Evolutionary conservation across 2,329 filamentous ascomycete species (phyloP).

Genomic region (Lasiodiplodia sp.): DNA sequence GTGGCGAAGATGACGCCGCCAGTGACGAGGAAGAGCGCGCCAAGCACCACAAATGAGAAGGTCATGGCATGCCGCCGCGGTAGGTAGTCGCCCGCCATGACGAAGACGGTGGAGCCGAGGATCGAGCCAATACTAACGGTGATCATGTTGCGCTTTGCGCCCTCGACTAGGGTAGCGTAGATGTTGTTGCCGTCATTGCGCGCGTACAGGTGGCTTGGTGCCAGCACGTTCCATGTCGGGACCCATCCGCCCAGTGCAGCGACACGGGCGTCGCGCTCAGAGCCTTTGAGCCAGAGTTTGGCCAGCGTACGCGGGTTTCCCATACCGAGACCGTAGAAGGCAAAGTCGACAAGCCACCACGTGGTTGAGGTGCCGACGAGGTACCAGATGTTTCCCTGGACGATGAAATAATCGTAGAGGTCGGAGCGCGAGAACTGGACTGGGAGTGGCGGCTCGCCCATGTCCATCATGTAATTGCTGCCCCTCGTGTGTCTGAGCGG

Average conservation of each 20-base stretch:
- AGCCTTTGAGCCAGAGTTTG: slow-evolving; percentile 42
- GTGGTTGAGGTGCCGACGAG: slow-evolving; percentile 46
- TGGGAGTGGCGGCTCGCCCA: slow-evolving; percentile 31
- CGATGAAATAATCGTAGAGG: slow-evolving; percentile 44
- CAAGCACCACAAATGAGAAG: slow-evolving; percentile 44
- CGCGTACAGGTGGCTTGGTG: not conserved
- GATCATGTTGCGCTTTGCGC: slow-evolving; percentile 44
- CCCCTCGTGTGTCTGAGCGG: slow-evolving; percentile 39
- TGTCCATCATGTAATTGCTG: slow-evolving; percentile 39
- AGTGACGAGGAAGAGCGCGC: slow-evolving; percentile 43
- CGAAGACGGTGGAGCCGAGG: slow-evolving; percentile 42
- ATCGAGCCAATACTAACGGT: slow-evolving; percentile 45
- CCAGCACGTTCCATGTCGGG: slow-evolving; percentile 23
- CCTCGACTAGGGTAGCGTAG: slow-evolving; percentile 39
- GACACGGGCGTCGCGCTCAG: not conserved
- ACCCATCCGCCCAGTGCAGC: not conserved
- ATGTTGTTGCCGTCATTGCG: slow-evolving; percentile 31
- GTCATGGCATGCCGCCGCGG: slow-evolving; percentile 45
- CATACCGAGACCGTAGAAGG: slow-evolving; percentile 46
- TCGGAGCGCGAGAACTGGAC: slow-evolving; percentile 42
- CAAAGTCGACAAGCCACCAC: slow-evolving; percentile 48
- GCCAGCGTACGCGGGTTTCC: slow-evolving; percentile 46
- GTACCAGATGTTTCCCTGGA: slow-evolving; percentile 47
- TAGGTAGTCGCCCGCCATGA: slow-evolving; percentile 44
- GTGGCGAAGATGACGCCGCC: slow-evolving; percentile 43